A percentile compares a stretch with the other conserved stretches of the same genome.
phyloP scores from a whole-genome alignment of 2,329 filamentous ascomycete genomes.

The Penicillium sp. region DNA sequence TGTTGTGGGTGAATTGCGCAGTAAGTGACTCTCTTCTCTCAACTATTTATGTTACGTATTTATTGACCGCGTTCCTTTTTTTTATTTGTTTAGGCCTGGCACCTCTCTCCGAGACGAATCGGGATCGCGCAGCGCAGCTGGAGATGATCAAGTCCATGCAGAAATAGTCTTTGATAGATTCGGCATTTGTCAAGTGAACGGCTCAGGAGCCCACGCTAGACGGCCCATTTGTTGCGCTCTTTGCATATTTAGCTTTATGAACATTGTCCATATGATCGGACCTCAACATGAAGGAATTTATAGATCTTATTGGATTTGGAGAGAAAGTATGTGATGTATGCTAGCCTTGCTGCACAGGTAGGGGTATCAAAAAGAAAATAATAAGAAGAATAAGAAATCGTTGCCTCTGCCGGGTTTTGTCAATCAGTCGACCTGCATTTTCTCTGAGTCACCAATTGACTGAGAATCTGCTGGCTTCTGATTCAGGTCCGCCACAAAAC shows the following conservation, averaged over 20 bases:
- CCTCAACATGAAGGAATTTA: background rate
- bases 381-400: too few relatives aligned
- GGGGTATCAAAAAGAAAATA: conserved; percentile 10
- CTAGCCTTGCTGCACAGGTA: background rate
- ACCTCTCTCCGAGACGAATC: conserved; percentile 80
- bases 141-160: conserved; percentile 76
- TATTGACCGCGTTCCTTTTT: conserved; percentile 12
- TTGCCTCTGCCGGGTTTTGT: background rate
- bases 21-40: conserved; percentile 48
- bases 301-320: background rate
- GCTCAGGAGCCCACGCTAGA: conserved; percentile 14
- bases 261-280: conserved; percentile 11
- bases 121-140: conserved; percentile 80
- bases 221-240: conserved; percentile 14
- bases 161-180: conserved; percentile 32
- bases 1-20: conserved; percentile 92
- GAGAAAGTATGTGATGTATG: background rate
- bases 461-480: conserved; percentile 17
- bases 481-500: conserved; percentile 54
- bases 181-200: conserved; percentile 8
- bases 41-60: background rate
- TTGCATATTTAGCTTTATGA: conserved; percentile 24
- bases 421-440: conserved; percentile 46
- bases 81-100: conserved; percentile 59
- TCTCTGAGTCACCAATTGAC: conserved; percentile 27